phyloP scores from a whole-genome alignment of 805 yeast species.

The Candida coquimbonensis region DNA sequence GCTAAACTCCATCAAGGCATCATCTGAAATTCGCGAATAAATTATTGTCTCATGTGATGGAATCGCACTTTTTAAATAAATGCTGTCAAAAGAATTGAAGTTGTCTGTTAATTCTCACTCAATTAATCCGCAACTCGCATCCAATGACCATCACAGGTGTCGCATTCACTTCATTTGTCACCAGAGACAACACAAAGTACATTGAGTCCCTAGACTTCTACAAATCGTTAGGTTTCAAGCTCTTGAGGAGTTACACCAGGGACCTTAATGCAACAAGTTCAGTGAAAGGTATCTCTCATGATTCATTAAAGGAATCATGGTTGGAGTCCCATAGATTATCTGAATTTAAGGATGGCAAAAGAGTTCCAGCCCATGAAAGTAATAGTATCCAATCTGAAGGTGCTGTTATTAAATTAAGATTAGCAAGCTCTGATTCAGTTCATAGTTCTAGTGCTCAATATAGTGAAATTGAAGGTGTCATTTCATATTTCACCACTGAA shows the following conservation, averaged over 20 bases:
- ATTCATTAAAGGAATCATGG: conserved; percentile 68
- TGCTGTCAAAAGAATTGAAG: not conserved
- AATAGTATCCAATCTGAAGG: conserved; percentile 36
- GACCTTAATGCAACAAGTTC: conserved; percentile 31
- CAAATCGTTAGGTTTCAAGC: conserved; percentile 50
- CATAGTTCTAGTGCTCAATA: conserved; percentile 24
- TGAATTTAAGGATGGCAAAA: conserved; percentile 54
- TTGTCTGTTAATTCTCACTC: no score
- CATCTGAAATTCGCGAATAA: not conserved
- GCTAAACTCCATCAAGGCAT: not conserved
- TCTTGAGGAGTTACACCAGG: conserved; percentile 54
- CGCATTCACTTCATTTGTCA: conserved; percentile 57
- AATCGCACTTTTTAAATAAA: not conserved
- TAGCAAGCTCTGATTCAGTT: conserved; percentile 16
- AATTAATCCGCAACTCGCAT: not conserved
- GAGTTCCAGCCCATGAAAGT: conserved; percentile 41
- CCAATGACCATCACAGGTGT: conserved; percentile 29
- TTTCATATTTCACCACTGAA: conserved; percentile 36
- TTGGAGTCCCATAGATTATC: conserved; percentile 58
- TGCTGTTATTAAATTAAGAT: conserved; percentile 40
- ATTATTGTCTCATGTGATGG: not conserved
- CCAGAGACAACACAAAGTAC: conserved; percentile 42
- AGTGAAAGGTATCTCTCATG: conserved; percentile 52
- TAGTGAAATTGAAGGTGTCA: conserved; percentile 28
- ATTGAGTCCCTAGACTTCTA: conserved; percentile 49